Conservation (phyloP, 805 yeast genomes). For the Lipomyces sp. region DNA sequence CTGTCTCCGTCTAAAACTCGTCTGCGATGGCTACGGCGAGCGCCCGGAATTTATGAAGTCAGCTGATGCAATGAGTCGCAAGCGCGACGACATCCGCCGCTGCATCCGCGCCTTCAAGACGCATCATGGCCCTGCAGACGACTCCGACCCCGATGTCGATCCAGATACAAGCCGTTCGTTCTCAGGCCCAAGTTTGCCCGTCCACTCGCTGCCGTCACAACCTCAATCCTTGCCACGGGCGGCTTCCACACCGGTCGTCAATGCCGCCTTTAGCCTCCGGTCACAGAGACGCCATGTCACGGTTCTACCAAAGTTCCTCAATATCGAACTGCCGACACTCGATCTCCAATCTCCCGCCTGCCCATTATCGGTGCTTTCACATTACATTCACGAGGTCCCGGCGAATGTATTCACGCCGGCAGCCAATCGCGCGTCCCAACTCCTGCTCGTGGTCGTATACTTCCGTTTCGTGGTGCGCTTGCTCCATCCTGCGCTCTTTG, state of each 20-base stretch:
- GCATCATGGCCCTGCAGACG: not conserved
- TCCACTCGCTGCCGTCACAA: not conserved
- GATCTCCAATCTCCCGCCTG: slow-evolving; percentile 12
- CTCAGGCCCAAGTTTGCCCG: not conserved
- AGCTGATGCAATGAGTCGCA: not conserved
- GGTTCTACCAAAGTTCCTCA: slow-evolving; percentile 6
- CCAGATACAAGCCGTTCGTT: not conserved
- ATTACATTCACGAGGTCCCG: slow-evolving; percentile 10
- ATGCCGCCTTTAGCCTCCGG: not conserved
- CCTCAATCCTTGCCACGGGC: not conserved
- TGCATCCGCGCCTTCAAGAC: not conserved
- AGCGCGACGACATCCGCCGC: slow-evolving; percentile 4
- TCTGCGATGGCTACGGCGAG: slow-evolving; percentile 27
- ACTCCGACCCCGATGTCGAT: not conserved
- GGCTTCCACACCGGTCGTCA: not conserved
- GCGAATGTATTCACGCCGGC: not conserved
- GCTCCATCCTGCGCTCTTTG: slow-evolving; percentile 20
- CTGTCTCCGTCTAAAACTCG: slow-evolving; percentile 25
- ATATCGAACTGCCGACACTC: slow-evolving; percentile 15
- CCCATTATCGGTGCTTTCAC: slow-evolving; percentile 4
- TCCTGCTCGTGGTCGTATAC: slow-evolving; percentile 19
- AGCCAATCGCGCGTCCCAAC: slow-evolving; percentile 13
- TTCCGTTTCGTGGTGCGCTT: slow-evolving; percentile 21
- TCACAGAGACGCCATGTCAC: not conserved
- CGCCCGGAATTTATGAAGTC: slow-evolving; percentile 24